Evolutionary conservation across 139 green algal species (phyloP), one percentile per base, ranked within the genome.

Genomic region (Tetratostichococcus sp.): DNA sequence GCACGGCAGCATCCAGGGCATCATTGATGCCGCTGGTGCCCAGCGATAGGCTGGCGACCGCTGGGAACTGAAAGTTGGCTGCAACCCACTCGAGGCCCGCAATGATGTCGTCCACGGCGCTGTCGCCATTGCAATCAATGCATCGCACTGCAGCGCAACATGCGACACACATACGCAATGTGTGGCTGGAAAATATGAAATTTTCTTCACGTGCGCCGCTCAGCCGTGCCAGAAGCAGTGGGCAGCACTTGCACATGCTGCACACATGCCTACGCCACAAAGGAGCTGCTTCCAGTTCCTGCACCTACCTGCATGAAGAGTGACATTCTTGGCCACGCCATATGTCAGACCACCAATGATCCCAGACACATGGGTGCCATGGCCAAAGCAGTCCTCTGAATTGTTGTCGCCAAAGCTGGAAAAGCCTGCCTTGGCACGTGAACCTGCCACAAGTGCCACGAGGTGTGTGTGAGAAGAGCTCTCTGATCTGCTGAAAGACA

Each of bases 241-340:
- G n/a, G n/a, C n/a, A n/a, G n/a, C n/a, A n/a, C n/a, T n/a, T n/a
- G n/a, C n/a, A n/a, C n/a, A n/a, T n/a, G n/a, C n/a, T n/a, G n/a
- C n/a, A n/a, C n/a, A n/a, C n/a, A n/a, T 50, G 39, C 39, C 39
- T 8, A 50, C 8, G 8, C 39, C 39, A 22, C 8, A 50, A 22
- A 50, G 8, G 8, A 50, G 39, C 39, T 50, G 39, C 39, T 22
- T n/a, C n/a, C n/a, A n/a, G n/a, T n/a, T n/a, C n/a, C n/a, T n/a
- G 39, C 8, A 50, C 8, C 39, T 26, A 77, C 71, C 72, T 77
- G 86, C 76, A 43, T 84, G 77, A 26, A 93, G 58, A 0, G 79
- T 85, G 14, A 86, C 85, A 70, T 89, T 87, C 73, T 91, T 92
- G 33, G 89, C 87, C 34, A 94, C 89, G 4, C 89, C 89, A 68